phyloP scores from a whole-genome alignment of 208 protist genomes.

The Novymonas esmeraldas region DNA sequence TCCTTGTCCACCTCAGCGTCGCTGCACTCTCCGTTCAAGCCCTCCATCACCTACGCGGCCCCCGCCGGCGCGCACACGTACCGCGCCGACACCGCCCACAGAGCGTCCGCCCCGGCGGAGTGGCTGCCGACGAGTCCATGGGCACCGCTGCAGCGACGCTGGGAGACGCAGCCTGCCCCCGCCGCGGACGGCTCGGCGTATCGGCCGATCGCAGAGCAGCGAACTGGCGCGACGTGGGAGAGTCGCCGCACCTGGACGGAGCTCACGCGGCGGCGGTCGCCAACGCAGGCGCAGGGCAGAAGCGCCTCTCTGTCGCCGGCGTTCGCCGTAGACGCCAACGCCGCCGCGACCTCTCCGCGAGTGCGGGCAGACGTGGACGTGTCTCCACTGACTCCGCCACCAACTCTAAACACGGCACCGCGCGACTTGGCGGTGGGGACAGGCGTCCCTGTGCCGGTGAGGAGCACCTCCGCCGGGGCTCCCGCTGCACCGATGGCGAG shows the following conservation, averaged over 20 bases:
- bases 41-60: conserved; percentile 15
- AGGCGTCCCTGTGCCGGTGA: too few species aligned
- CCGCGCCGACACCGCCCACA: not conserved
- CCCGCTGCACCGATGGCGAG: too few species aligned
- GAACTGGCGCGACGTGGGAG: not conserved
- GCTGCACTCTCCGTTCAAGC: conserved; percentile 11
- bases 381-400: conserved; percentile 24
- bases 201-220: conserved; percentile 11
- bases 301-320: too few species aligned
- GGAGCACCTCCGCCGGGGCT: too few species aligned
- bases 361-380: conserved; percentile 21
- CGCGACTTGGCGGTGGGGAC: too few species aligned
- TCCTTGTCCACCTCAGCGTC: not conserved
- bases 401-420: not conserved
- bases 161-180: not conserved
- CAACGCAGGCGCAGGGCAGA: not conserved
- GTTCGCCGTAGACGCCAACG: too few species aligned
- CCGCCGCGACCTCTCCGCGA: not conserved
- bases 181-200: not conserved
- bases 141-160: conserved; percentile 4
- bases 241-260: conserved; percentile 12
- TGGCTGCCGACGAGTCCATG: not conserved
- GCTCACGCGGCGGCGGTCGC: not conserved
- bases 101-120: not conserved
- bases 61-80: not conserved